Evolutionary conservation across 495 filamentous ascomycete genomes (phyloP).

Genomic region (Trichoderma erinaceum): DNA sequence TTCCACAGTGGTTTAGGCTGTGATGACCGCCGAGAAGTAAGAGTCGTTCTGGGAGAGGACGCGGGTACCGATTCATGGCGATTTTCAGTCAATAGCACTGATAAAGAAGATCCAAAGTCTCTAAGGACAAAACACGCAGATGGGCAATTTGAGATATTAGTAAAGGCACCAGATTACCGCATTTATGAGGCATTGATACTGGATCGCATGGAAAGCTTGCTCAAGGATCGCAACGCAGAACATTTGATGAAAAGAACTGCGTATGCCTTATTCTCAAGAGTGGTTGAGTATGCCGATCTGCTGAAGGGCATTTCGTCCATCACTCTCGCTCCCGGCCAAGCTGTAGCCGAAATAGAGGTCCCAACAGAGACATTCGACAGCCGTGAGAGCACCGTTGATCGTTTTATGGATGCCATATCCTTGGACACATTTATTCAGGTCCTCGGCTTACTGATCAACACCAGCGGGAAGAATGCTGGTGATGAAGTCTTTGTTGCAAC

Average conservation of each 20-base stretch:
- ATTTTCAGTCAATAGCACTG: not conserved
- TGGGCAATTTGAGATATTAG: not conserved
- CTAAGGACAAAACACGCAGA: not conserved
- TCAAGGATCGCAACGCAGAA: slow-evolving; percentile 14
- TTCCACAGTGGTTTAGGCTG: slow-evolving; percentile 23
- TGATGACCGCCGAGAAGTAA: slow-evolving; percentile 19
- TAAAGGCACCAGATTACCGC: not conserved
- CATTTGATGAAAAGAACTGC: slow-evolving; percentile 16
- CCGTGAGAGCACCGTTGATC: slow-evolving; percentile 23
- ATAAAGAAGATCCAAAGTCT: not conserved
- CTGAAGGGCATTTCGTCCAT: slow-evolving; percentile 25
- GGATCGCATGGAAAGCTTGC: slow-evolving; percentile 15
- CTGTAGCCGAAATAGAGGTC: slow-evolving; percentile 21
- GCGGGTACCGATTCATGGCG: not conserved
- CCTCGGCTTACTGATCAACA: slow-evolving; percentile 31
- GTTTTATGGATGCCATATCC: slow-evolving; percentile 23
- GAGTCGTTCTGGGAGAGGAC: not conserved
- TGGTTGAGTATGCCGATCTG: slow-evolving; percentile 22
- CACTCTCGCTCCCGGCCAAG: slow-evolving; percentile 10
- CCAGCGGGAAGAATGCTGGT: slow-evolving; percentile 15
- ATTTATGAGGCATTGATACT: slow-evolving; percentile 15
- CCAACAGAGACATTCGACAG: slow-evolving; percentile 1
- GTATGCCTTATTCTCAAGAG: slow-evolving; percentile 16
- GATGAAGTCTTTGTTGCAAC: slow-evolving; percentile 28
- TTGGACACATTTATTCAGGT: slow-evolving; percentile 35